Conservation (phyloP, 2,329 filamentous ascomycete genomes). For the Aspergillus floridensis region DNA sequence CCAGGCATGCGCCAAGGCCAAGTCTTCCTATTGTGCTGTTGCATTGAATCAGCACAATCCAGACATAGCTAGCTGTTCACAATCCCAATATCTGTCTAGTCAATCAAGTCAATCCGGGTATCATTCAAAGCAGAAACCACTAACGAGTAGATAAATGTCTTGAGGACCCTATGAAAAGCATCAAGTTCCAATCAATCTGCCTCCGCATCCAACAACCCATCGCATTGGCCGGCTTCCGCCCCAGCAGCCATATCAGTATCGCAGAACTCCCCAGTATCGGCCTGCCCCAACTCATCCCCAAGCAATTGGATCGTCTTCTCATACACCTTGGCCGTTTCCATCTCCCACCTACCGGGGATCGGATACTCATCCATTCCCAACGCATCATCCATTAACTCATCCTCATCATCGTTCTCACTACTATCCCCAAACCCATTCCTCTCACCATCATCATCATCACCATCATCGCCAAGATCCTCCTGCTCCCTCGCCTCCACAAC, state of each 20-base stretch:
- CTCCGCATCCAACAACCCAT: neutral
- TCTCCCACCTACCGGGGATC: constrained; percentile 48
- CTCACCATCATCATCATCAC: constrained; percentile 38
- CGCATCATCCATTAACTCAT: constrained; percentile 38
- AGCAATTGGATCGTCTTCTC: constrained; percentile 74
- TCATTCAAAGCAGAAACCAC: neutral
- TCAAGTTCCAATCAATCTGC: neutral
- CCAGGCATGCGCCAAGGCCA: neutral
- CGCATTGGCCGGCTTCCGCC: constrained; percentile 3
- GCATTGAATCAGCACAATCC: neutral
- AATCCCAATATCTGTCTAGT: too few species aligned
- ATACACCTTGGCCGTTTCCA: constrained; percentile 74
- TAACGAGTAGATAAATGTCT: too few species aligned
- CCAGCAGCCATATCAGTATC: constrained; percentile 19
- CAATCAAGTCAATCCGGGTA: neutral
- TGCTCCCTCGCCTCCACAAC: constrained; percentile 63
- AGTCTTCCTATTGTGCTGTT: neutral
- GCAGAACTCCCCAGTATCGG: constrained; percentile 24
- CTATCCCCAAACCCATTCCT: constrained; percentile 33
- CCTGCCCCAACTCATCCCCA: constrained; percentile 61
- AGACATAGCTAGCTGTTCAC: too few species aligned
- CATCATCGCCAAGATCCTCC: constrained; percentile 44
- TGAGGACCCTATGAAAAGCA: too few species aligned
- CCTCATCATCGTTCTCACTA: constrained; percentile 38
- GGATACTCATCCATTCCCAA: constrained; percentile 25